Conservation (phyloP, 2,329 filamentous ascomycete species). For the Trichoderma oligosporum region DNA sequence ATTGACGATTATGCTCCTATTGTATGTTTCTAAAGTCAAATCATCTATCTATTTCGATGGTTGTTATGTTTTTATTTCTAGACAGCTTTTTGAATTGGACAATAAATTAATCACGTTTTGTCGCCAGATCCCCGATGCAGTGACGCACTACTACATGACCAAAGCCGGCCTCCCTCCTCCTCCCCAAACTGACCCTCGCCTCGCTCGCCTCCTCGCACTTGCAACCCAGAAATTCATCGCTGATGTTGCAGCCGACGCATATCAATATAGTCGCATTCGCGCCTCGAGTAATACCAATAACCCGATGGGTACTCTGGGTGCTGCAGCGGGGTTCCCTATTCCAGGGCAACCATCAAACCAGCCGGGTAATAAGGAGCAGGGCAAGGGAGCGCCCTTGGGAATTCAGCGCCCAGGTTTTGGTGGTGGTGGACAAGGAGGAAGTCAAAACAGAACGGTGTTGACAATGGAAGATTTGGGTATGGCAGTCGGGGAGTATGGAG, state of each 20-base stretch:
- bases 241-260: conserved; percentile 94
- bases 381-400: conserved; percentile 59
- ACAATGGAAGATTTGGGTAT: conserved; percentile 99
- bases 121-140: conserved; percentile 87
- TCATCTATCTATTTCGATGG: too few relatives aligned
- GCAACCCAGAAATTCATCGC: conserved; percentile 99
- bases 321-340: conserved; percentile 64
- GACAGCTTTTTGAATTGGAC: too few relatives aligned
- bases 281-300: conserved; percentile 86
- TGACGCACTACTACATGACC: conserved; percentile 97
- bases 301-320: conserved; percentile 81
- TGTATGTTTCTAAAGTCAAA: conserved; percentile 53
- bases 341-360: conserved; percentile 59
- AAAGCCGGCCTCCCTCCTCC: conserved; percentile 91
- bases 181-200: conserved; percentile 81
- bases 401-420: conserved; percentile 77
- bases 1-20: conserved; percentile 99
- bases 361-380: conserved; percentile 54
- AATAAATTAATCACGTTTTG: too few relatives aligned
- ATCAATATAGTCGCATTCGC: conserved; percentile 94
- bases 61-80: too few relatives aligned
- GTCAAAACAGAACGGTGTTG: conserved; percentile 86
- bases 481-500: conserved; percentile 95
- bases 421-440: conserved; percentile 83
- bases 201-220: conserved; percentile 88